Evolutionary conservation across 108 stramenopile species (phyloP).

Genomic region (Mediolabrus comicus): DNA sequence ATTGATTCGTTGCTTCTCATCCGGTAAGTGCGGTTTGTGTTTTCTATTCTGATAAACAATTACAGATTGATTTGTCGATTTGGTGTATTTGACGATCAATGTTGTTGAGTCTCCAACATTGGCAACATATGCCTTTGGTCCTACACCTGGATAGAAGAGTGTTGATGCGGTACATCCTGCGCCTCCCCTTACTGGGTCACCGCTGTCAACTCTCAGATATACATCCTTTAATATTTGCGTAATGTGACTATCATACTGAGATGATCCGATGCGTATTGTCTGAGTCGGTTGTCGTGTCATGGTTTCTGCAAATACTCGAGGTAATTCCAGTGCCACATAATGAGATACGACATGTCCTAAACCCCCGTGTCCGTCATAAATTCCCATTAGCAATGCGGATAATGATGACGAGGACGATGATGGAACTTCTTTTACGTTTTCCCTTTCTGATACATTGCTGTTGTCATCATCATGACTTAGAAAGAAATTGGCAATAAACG

Average conservation of each 20-base stretch:
- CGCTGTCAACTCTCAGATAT: conserved; percentile 59
- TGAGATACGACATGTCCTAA: conserved; percentile 64
- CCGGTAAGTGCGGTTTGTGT: conserved; percentile 66
- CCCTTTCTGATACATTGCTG: neutral
- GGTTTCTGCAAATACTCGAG: conserved; percentile 42
- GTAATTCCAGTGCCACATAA: conserved; percentile 50
- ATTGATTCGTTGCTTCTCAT: conserved; percentile 66
- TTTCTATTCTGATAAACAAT: conserved; percentile 40
- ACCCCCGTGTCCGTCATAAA: conserved; percentile 79
- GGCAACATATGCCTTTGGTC: conserved; percentile 64
- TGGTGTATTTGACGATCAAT: conserved; percentile 41
- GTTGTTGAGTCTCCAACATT: conserved; percentile 75
- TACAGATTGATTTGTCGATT: conserved; percentile 45
- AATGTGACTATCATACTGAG: conserved; percentile 19
- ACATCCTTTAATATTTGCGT: conserved; percentile 37
- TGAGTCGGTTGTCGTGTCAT: conserved; percentile 23
- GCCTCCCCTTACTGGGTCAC: conserved; percentile 36
- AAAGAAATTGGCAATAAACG: conserved; percentile 24
- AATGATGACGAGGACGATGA: too few species aligned
- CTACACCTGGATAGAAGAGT: conserved; percentile 54
- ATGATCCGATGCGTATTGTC: neutral
- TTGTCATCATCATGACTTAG: neutral
- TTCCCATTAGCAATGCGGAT: conserved; percentile 59
- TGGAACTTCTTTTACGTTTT: neutral
- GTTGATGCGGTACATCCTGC: conserved; percentile 73